phyloP scores from a whole-genome alignment of 176 grass and related monocot genomes.

The Oryza meridionalis region DNA sequence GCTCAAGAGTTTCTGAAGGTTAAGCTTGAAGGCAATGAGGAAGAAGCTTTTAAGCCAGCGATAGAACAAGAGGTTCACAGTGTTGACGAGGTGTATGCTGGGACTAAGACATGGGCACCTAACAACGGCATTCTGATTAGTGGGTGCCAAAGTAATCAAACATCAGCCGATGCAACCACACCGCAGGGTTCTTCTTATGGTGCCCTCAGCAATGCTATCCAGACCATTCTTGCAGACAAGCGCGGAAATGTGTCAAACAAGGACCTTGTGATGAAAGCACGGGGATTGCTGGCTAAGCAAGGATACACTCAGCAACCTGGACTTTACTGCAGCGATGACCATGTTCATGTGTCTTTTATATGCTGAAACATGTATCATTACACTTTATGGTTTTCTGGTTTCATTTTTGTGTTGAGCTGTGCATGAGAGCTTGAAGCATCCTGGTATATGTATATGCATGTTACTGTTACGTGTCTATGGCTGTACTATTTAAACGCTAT shows the following conservation, averaged over 20 bases:
- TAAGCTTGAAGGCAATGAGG: constrained; percentile 75
- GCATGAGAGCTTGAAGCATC: constrained; percentile 28
- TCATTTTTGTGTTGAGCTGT: constrained; percentile 21
- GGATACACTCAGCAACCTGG: constrained; percentile 86
- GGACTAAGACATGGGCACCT: constrained; percentile 50
- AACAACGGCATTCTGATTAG: constrained; percentile 84
- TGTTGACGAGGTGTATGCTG: constrained; percentile 71
- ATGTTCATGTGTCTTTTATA: constrained; percentile 80
- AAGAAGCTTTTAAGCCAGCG: constrained; percentile 71
- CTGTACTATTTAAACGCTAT: neutral
- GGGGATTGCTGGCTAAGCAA: constrained; percentile 69
- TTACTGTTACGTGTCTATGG: constrained; percentile 7
- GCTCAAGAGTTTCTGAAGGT: constrained; percentile 83
- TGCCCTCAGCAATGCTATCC: constrained; percentile 90
- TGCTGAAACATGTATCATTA: constrained; percentile 48
- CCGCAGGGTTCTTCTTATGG: constrained; percentile 64
- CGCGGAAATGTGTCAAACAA: constrained; percentile 61
- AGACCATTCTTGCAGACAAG: constrained; percentile 63
- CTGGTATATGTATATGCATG: constrained; percentile 12
- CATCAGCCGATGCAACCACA: constrained; percentile 86
- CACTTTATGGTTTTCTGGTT: neutral
- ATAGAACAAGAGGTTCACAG: constrained; percentile 67
- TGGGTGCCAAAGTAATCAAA: constrained; percentile 91
- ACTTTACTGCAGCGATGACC: constrained; percentile 81
- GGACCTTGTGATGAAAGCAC: constrained; percentile 71